These are phyloP conservation scores for Venturia asperata DNA, from an alignment of 2,329 filamentous ascomycete genomes.

Conservation along the genomic window DNA sequence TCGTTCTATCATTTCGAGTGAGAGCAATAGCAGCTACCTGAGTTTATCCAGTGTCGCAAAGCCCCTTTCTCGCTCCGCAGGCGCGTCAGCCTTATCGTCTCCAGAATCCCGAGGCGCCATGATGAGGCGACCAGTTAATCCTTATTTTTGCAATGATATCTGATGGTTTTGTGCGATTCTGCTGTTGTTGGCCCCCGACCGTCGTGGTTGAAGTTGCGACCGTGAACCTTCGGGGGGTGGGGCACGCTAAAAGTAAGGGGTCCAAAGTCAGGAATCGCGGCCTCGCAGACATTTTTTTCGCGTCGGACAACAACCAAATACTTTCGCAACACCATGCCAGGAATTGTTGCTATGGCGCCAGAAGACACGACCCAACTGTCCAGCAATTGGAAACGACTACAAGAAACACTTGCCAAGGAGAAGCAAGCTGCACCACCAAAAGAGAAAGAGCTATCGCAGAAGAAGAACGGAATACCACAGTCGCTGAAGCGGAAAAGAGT, in stretches of 20 bases:
- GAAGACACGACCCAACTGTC: slow-evolving; percentile 39
- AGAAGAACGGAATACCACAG: slow-evolving; percentile 16
- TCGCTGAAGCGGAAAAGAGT: slow-evolving; percentile 16
- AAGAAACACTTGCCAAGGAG: slow-evolving; percentile 46
- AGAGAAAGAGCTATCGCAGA: neutral
- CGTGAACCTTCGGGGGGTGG: slow-evolving; percentile 21
- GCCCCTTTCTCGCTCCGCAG: slow-evolving; percentile 62
- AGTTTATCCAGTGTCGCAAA: slow-evolving; percentile 80
- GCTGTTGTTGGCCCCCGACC: neutral
- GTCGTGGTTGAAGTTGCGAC: slow-evolving; percentile 25
- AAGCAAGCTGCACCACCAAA: slow-evolving; percentile 1
- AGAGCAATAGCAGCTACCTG: slow-evolving; percentile 48
- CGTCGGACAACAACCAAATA: slow-evolving; percentile 23
- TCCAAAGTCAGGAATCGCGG: slow-evolving; percentile 13
- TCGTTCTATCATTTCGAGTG: slow-evolving; percentile 26
- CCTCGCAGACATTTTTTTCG: slow-evolving; percentile 22
- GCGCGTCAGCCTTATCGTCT: slow-evolving; percentile 45
- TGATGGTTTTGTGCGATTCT: slow-evolving; percentile 16
- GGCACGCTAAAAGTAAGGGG: neutral
- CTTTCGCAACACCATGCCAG: slow-evolving; percentile 25
- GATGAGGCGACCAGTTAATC: slow-evolving; percentile 19
- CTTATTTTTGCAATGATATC: slow-evolving; percentile 23
- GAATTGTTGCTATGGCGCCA: slow-evolving; percentile 21
- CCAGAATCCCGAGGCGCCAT: slow-evolving; percentile 52
- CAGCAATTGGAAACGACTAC: slow-evolving; percentile 72